phyloP scores from a whole-genome alignment of 2,329 filamentous ascomycete genomes.

The Fusarium verrucosum region DNA sequence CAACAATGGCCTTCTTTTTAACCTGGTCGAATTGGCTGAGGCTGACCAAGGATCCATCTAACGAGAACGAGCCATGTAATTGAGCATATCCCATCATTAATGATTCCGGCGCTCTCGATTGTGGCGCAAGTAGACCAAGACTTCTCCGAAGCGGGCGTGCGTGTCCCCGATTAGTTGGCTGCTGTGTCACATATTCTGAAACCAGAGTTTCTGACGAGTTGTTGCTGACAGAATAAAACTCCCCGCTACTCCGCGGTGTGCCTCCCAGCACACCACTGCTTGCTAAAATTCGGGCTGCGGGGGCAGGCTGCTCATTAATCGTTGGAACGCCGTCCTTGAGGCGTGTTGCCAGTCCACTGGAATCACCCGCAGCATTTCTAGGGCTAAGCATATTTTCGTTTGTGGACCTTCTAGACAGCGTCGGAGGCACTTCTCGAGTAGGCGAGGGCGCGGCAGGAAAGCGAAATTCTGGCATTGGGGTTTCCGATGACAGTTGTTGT shows the following conservation, averaged over 20 bases:
- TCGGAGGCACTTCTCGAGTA: constrained; percentile 47
- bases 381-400: constrained; percentile 56
- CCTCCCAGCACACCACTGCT: constrained; percentile 76
- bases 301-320: constrained; percentile 66
- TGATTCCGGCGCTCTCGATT: constrained; percentile 71
- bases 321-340: constrained; percentile 57
- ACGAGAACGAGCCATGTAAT: constrained; percentile 87
- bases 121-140: constrained; percentile 56
- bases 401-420: constrained; percentile 42
- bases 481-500: constrained; percentile 49
- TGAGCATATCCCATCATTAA: constrained; percentile 99
- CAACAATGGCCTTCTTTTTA: constrained; percentile 90
- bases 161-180: constrained; percentile 49
- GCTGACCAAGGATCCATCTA: constrained; percentile 92
- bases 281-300: constrained; percentile 76
- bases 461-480: constrained; percentile 63
- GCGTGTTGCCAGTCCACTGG: constrained; percentile 51
- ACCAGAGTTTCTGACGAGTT: constrained; percentile 92
- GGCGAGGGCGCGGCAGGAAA: constrained; percentile 62
- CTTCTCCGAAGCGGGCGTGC: constrained; percentile 57
- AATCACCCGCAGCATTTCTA: constrained; percentile 47
- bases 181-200: constrained; percentile 81
- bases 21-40: constrained; percentile 93
- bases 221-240: constrained; percentile 95
- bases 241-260: constrained; percentile 89